Evolutionary conservation across 176 grass and related monocot species (phyloP).

Genomic region (barley (Hordeum vulgare)): MorexV3_pseudomolecules_assembly NC_058524.1:441230872-441231371

Average conservation of each 20-base stretch:
- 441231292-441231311: neutral
- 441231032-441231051: neutral
- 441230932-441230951: neutral
- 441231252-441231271: neutral
- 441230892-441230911: conserved; percentile 8
- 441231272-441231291: too few relatives aligned
- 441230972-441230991: neutral
- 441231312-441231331: conserved; percentile 1
- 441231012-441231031: neutral
- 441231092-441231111: neutral
- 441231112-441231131: neutral
- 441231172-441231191: conserved; percentile 5
- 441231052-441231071: conserved; percentile 22
- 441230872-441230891: neutral
- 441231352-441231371: neutral
- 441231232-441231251: conserved; percentile 55
- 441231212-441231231: conserved; percentile 58
- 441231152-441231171: neutral
- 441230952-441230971: neutral
- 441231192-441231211: conserved; percentile 49
- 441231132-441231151: too few relatives aligned
- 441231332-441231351: neutral
- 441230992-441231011: neutral
- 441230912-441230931: neutral
- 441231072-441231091: neutral